phyloP scores from a whole-genome alignment of 176 grass and related monocot species.

The Musa acuminata region DNA sequence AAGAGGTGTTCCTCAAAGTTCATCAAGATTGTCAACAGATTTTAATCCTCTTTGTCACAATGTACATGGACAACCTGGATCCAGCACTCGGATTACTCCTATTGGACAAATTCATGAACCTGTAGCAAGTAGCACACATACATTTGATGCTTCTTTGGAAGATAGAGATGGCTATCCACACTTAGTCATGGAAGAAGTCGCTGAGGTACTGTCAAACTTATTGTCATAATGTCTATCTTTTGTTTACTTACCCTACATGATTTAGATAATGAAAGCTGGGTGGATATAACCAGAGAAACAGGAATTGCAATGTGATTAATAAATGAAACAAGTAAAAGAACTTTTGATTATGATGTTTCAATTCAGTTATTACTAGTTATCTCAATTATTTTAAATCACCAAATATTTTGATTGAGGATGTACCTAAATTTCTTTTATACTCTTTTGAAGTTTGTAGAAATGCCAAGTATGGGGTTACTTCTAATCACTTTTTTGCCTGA shows the following conservation, averaged over 20 bases:
- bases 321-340: not conserved
- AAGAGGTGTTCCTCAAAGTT: not conserved
- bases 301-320: not conserved
- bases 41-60: not conserved
- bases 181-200: not conserved
- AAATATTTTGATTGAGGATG: not conserved
- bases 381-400: not conserved
- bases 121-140: not conserved
- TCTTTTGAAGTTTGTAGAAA: not conserved
- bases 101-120: not conserved
- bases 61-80: not conserved
- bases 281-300: not conserved
- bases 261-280: not conserved
- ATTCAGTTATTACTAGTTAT: not conserved
- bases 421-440: not conserved
- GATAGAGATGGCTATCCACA: not conserved
- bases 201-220: not conserved
- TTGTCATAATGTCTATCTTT: not conserved
- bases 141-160: not conserved
- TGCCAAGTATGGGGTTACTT: not conserved
- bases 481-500: not conserved
- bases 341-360: not conserved
- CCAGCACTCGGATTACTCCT: not conserved
- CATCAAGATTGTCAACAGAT: not conserved
- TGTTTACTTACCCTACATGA: not conserved